Percentiles rank a stretch among this genome's conserved stretches.
Conservation (phyloP, 345 rosid species). For the Euphorbia peplus region DNA sequence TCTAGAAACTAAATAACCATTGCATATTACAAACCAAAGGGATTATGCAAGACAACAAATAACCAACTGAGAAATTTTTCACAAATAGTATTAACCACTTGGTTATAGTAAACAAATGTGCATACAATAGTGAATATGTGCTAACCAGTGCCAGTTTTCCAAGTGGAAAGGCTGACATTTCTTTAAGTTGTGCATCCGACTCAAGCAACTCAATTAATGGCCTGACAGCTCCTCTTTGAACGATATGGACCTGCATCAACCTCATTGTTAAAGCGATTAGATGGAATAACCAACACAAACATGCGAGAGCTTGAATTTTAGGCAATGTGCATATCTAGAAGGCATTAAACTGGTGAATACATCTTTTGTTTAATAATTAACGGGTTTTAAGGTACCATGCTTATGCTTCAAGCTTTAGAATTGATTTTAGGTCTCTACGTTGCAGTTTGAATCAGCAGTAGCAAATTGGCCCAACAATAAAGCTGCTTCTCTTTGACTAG, state of each 20-base stretch:
- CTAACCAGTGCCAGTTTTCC: slow-evolving; percentile 81
- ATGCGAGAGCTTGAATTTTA: background rate
- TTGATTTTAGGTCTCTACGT: slow-evolving; percentile 36
- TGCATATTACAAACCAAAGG: background rate
- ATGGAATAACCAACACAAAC: background rate
- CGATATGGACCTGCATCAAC: slow-evolving; percentile 67
- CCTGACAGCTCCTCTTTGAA: slow-evolving; percentile 65
- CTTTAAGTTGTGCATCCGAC: slow-evolving; percentile 58
- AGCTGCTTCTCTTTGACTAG: slow-evolving; percentile 81
- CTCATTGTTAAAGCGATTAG: slow-evolving; percentile 6
- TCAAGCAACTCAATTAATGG: slow-evolving; percentile 74
- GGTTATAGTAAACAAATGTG: too few species aligned
- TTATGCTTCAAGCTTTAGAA: slow-evolving; percentile 2
- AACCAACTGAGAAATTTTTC: background rate
- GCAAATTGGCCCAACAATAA: slow-evolving; percentile 79
- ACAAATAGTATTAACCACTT: background rate
- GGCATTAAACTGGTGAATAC: background rate
- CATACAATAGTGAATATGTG: background rate
- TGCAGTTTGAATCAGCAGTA: slow-evolving; percentile 71
- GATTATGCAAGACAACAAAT: background rate
- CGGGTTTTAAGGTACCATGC: background rate
- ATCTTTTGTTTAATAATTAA: too few species aligned
- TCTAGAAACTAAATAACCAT: background rate
- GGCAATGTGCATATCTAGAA: background rate
- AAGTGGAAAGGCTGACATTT: slow-evolving; percentile 82